Evolutionary conservation across 176 grass and related monocot genomes (phyloP).

Genomic region (Oryza meyeriana): DNA sequence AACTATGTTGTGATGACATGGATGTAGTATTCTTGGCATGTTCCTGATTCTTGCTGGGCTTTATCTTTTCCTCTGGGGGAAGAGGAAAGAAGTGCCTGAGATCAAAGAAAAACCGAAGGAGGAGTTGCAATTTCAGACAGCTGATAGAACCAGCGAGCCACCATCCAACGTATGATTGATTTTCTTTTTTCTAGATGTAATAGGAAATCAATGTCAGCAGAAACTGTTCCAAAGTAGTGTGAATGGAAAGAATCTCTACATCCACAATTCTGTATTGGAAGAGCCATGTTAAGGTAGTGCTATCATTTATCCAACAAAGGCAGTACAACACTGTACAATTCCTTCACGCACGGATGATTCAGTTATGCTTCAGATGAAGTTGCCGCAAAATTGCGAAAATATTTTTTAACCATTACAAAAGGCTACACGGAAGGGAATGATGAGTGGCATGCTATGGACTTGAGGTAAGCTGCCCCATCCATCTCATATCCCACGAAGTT

Average conservation of each 20-base stretch:
- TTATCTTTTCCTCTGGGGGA: conserved; percentile 40
- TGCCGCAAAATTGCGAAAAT: too few relatives aligned
- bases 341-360: too few relatives aligned
- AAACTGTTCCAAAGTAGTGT: not conserved
- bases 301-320: too few relatives aligned
- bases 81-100: conserved; percentile 23
- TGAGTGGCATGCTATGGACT: not conserved
- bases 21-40: conserved; percentile 43
- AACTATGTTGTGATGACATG: not conserved
- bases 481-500: conserved; percentile 9
- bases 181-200: not conserved
- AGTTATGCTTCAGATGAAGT: too few relatives aligned
- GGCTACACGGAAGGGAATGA: too few relatives aligned
- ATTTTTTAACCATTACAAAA: too few relatives aligned
- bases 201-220: not conserved
- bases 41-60: conserved; percentile 44
- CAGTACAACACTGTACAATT: too few relatives aligned
- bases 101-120: not conserved
- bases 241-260: too few relatives aligned
- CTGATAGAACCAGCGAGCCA: not conserved
- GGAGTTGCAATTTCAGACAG: not conserved
- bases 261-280: too few relatives aligned
- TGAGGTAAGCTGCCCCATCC: not conserved
- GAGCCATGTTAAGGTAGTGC: too few relatives aligned
- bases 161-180: conserved; percentile 4